Evolutionary conservation across 768 basidiomycete genomes (phyloP), one percentile per base, ranked within the genome.

Genomic region (Mycena metata): DNA sequence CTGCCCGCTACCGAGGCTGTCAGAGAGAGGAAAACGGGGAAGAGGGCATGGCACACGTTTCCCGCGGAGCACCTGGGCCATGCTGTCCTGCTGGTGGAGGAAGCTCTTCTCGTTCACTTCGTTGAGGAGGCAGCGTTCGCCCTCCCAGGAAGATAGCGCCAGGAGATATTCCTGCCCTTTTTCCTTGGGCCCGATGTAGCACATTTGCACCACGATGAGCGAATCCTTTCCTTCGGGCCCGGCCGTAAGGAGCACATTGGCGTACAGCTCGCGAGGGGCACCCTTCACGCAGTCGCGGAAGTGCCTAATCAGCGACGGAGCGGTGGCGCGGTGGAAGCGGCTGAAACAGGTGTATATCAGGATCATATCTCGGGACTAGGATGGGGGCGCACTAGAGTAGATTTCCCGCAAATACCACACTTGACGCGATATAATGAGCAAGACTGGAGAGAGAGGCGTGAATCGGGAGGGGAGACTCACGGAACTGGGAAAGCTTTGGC

Each of bases 281-380:
- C 90, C 89, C 76, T 96, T 96, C 82, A 96, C 87, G 74, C 95
- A 96, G 78, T 98, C 96, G 26, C 96, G 90, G 82, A 96, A 95
- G 79, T 97, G 96, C 70, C 90, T 91, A 76, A 98, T 89, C 50
- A 97, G 87, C 6, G 93, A 95, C 5, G 94, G 90, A 0, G 96
- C 91, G 0, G 95, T 96, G n/a, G 90, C 87, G 54, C 85, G 88
- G 77, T 94, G 90, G 82, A 97, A 98, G 42, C 94, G 92, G 78
- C 95, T 96, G 74, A 9, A 69, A 56, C 70, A 64, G 19, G 26
- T 39, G 11, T 39, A 63, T 39, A 63, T 43, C 71, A 71, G 72
- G 41, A 73, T 35, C 47, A 70, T 49, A 49, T 59, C 66, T 42
- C 21, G 21, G 17, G 64, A 23, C 43, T 63, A n/a, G 23, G 43